A percentile compares a stretch with the other conserved stretches of the same genome.
These are phyloP conservation scores for Bruguiera sexangula DNA, from an alignment of 345 rosid species.

Conservation along the genomic window DNA sequence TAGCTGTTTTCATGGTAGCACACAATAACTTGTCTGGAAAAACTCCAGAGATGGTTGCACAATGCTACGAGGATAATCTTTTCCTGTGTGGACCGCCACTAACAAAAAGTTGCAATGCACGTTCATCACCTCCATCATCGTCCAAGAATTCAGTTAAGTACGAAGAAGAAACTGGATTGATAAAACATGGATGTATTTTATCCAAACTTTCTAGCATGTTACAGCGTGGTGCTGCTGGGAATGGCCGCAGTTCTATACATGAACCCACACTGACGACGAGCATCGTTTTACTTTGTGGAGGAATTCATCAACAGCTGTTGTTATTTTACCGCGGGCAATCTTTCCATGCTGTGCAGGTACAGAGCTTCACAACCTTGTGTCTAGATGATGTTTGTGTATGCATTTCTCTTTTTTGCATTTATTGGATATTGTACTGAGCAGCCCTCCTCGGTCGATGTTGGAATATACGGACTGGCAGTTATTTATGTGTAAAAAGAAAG, in stretches of 20 bases:
- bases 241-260: not conserved
- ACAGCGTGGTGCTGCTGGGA: not conserved
- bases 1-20: slow-evolving; percentile 27
- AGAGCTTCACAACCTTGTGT: not conserved
- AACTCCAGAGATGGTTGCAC: slow-evolving; percentile 1
- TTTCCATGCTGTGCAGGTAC: not conserved
- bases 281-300: slow-evolving; percentile 12
- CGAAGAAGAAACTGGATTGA: not conserved
- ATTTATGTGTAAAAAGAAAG: too few relatives aligned
- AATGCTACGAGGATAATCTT: slow-evolving; percentile 26
- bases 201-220: not conserved
- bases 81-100: slow-evolving; percentile 28
- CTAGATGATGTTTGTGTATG: not conserved
- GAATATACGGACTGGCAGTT: too few relatives aligned
- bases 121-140: not conserved
- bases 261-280: slow-evolving; percentile 7
- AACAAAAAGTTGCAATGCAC: not conserved
- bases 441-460: too few relatives aligned
- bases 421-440: too few relatives aligned
- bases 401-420: too few relatives aligned
- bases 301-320: not conserved
- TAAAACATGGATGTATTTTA: slow-evolving; percentile 7
- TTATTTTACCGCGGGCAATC: slow-evolving; percentile 9
- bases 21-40: slow-evolving; percentile 35
- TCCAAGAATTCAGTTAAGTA: not conserved